These are phyloP conservation scores for Helotiales sp. DNA, from an alignment of 2,329 filamentous ascomycete genomes.

Conservation along the genomic window DNA sequence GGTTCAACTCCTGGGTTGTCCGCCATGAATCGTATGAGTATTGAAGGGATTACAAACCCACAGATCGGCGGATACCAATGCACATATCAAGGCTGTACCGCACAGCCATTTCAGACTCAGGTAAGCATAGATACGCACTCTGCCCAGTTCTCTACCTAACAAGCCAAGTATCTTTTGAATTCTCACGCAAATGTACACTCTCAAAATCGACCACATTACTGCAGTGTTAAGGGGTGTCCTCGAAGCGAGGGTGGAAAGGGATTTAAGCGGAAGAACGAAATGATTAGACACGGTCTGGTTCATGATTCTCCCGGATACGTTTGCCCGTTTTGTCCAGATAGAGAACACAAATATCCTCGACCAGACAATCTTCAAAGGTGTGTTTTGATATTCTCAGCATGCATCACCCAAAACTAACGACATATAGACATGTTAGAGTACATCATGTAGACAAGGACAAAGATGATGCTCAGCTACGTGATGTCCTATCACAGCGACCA, in stretches of 20 bases:
- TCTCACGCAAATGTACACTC: constrained; percentile 79
- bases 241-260: constrained; percentile 68
- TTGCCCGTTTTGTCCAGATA: constrained; percentile 92
- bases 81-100: constrained; percentile 66
- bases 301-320: constrained; percentile 95
- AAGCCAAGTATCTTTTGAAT: constrained; percentile 68
- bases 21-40: constrained; percentile 60
- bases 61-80: constrained; percentile 62
- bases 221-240: constrained; percentile 65
- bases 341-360: constrained; percentile 91
- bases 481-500: constrained; percentile 83
- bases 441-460: constrained; percentile 91
- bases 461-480: constrained; percentile 79
- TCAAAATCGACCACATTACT: constrained; percentile 68
- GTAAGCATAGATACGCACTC: constrained; percentile 45
- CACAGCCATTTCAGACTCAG: constrained; percentile 76
- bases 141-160: constrained; percentile 13
- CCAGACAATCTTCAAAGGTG: constrained; percentile 96
- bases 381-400: constrained; percentile 39
- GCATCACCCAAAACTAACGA: not conserved
- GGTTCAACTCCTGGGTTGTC: constrained; percentile 50
- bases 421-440: constrained; percentile 80
- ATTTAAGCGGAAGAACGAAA: constrained; percentile 75
- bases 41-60: constrained; percentile 62
- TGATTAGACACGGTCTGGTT: constrained; percentile 81